A percentile compares a stretch with the other conserved stretches of the same genome.
Conservation (phyloP, 2,329 filamentous ascomycete genomes). For the Xylariaceae sp. region DNA sequence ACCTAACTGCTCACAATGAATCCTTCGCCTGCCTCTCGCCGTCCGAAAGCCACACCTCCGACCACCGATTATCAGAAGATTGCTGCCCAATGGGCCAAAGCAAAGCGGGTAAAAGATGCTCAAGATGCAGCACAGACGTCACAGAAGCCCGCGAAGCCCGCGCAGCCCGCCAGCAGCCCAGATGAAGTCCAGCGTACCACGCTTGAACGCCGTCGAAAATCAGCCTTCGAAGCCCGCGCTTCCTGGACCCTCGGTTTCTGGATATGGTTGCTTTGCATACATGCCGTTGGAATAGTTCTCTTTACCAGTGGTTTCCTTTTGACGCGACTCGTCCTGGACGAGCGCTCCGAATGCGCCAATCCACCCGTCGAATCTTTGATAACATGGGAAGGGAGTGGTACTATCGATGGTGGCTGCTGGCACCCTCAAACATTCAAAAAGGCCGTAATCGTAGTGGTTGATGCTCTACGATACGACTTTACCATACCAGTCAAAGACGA, state of each 20-base stretch:
- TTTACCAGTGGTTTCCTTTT: slow-evolving; percentile 95
- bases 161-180: slow-evolving; percentile 31
- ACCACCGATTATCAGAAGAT: slow-evolving; percentile 47
- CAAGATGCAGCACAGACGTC: slow-evolving; percentile 33
- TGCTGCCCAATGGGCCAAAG: slow-evolving; percentile 48
- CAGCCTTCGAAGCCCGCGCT: slow-evolving; percentile 48
- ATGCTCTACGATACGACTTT: slow-evolving; percentile 95
- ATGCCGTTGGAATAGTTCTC: slow-evolving; percentile 76
- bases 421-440: slow-evolving; percentile 91
- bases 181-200: slow-evolving; percentile 42
- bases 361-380: slow-evolving; percentile 58
- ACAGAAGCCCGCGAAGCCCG: not conserved
- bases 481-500: slow-evolving; percentile 68
- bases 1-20: slow-evolving; percentile 8
- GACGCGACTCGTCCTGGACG: slow-evolving; percentile 72
- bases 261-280: slow-evolving; percentile 64
- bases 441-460: slow-evolving; percentile 83
- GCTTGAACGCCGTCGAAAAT: slow-evolving; percentile 44
- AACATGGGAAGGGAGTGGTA: slow-evolving; percentile 39
- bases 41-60: slow-evolving; percentile 25
- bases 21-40: slow-evolving; percentile 19
- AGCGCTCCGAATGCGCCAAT: slow-evolving; percentile 63
- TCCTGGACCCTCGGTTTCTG: slow-evolving; percentile 62
- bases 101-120: slow-evolving; percentile 44
- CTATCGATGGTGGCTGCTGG: slow-evolving; percentile 73